Percentiles rank a stretch among this genome's conserved stretches.
Evolutionary conservation across 441 rosid genomes (phyloP).

Genomic region (Flueggea neowawraea): DNA sequence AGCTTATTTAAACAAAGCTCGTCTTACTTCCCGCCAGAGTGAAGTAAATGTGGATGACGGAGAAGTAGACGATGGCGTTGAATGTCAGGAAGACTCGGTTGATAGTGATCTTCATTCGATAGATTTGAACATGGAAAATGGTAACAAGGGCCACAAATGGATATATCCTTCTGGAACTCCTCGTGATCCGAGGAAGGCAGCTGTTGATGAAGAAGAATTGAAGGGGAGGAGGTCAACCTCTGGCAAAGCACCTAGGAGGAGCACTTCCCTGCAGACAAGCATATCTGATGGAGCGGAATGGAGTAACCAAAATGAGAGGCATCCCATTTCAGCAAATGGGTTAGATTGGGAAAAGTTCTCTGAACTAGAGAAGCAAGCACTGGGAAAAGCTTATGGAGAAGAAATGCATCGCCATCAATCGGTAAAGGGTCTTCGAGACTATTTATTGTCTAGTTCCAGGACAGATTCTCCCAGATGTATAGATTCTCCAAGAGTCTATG

Average conservation of each 20-base stretch:
- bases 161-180: constrained; percentile 36
- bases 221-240: constrained; percentile 72
- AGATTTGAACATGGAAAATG: constrained; percentile 70
- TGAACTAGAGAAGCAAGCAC: constrained; percentile 43
- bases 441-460: constrained; percentile 49
- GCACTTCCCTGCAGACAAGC: constrained; percentile 69
- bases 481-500: constrained; percentile 46
- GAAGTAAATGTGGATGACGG: constrained; percentile 53
- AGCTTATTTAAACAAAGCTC: constrained; percentile 47
- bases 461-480: constrained; percentile 41
- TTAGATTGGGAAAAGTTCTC: constrained; percentile 58
- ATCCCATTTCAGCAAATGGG: constrained; percentile 39
- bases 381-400: constrained; percentile 45
- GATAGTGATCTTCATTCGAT: constrained; percentile 91
- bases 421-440: constrained; percentile 62
- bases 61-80: constrained; percentile 61
- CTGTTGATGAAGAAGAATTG: constrained; percentile 42
- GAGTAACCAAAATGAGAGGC: constrained; percentile 54
- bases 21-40: constrained; percentile 32
- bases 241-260: constrained; percentile 45
- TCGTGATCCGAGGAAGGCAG: constrained; percentile 29
- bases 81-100: constrained; percentile 53
- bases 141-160: constrained; percentile 62
- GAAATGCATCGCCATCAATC: constrained; percentile 64
- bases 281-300: constrained; percentile 84